Evolutionary conservation across 2,329 filamentous ascomycete genomes (phyloP).

Genomic region (Aspergillus melleus): DNA sequence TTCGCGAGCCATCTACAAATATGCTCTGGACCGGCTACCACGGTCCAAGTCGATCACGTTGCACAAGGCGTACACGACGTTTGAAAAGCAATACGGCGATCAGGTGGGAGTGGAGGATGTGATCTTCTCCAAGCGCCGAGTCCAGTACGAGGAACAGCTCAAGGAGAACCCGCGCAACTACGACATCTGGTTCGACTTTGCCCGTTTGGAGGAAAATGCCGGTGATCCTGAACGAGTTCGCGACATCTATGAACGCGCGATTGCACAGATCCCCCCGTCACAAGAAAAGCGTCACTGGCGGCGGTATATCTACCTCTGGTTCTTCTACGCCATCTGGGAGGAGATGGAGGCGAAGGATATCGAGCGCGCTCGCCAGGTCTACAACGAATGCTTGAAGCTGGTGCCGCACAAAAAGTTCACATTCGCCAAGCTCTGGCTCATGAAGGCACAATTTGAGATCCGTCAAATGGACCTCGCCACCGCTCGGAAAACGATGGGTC

Average conservation of each 20-base stretch:
- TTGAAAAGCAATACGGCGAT: constrained; percentile 97
- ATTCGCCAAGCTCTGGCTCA: constrained; percentile 93
- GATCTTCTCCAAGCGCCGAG: constrained; percentile 86
- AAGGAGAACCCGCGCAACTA: constrained; percentile 96
- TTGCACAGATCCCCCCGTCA: constrained; percentile 90
- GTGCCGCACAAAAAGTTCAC: constrained; percentile 97
- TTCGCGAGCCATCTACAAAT: constrained; percentile 93
- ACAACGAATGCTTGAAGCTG: constrained; percentile 80
- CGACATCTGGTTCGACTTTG: constrained; percentile 96
- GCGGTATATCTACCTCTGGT: constrained; percentile 95
- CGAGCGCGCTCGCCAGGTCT: constrained; percentile 82
- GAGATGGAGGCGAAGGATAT: constrained; percentile 80
- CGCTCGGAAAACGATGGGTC: constrained; percentile 85
- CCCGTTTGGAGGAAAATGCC: constrained; percentile 81
- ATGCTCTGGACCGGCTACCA: constrained; percentile 86
- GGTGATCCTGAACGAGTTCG: constrained; percentile 80
- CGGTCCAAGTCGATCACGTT: constrained; percentile 80
- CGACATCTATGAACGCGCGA: constrained; percentile 92
- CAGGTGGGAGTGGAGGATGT: constrained; percentile 92
- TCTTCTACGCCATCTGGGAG: constrained; percentile 96
- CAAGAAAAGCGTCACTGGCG: constrained; percentile 98
- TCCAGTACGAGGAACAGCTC: constrained; percentile 91
- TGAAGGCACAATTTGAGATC: constrained; percentile 91
- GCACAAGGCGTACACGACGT: constrained; percentile 93
- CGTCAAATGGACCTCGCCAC: constrained; percentile 77